A percentile compares a stretch with the other conserved stretches of the same genome.
These are phyloP conservation scores for Sclerospora graminicola DNA, from an alignment of 352 stramenopile genomes.

Conservation along the genomic window DNA sequence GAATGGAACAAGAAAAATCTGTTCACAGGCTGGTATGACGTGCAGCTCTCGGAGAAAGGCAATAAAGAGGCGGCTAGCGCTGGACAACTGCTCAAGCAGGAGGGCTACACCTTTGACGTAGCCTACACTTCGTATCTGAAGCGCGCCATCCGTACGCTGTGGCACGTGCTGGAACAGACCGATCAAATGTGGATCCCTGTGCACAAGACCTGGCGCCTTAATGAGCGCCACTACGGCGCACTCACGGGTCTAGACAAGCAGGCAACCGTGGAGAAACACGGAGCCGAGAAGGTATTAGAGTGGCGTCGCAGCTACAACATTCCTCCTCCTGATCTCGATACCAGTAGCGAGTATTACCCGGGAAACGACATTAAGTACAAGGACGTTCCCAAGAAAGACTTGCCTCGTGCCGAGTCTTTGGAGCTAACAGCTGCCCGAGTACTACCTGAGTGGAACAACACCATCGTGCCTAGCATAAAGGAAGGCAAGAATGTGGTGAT, in stretches of 20 bases:
- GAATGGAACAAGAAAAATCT: slow-evolving; percentile 93
- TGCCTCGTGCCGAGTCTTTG: slow-evolving; percentile 90
- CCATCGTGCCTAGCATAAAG: slow-evolving; percentile 87
- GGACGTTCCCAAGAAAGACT: slow-evolving; percentile 69
- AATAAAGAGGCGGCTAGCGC: slow-evolving; percentile 88
- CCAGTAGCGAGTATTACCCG: slow-evolving; percentile 86
- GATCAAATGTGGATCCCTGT: slow-evolving; percentile 94
- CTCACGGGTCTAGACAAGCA: slow-evolving; percentile 89
- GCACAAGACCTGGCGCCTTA: slow-evolving; percentile 89
- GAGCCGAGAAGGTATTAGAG: slow-evolving; percentile 89
- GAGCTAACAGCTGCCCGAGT: slow-evolving; percentile 90
- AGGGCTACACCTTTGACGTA: slow-evolving; percentile 91
- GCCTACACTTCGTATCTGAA: slow-evolving; percentile 94
- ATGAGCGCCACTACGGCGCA: slow-evolving; percentile 86
- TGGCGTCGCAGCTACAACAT: slow-evolving; percentile 98
- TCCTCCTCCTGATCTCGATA: slow-evolving; percentile 90
- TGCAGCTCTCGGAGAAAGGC: slow-evolving; percentile 84
- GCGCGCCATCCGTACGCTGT: slow-evolving; percentile 90
- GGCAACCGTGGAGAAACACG: slow-evolving; percentile 85
- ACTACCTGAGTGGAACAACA: slow-evolving; percentile 85
- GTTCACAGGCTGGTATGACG: slow-evolving; percentile 93
- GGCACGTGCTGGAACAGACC: slow-evolving; percentile 91
- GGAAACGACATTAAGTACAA: slow-evolving; percentile 89
- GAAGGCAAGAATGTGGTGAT: slow-evolving; percentile 93
- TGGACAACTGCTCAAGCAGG: slow-evolving; percentile 83